Evolutionary conservation across 164 flowering plant genomes (phyloP).

Genomic region (Sedum album): DNA sequence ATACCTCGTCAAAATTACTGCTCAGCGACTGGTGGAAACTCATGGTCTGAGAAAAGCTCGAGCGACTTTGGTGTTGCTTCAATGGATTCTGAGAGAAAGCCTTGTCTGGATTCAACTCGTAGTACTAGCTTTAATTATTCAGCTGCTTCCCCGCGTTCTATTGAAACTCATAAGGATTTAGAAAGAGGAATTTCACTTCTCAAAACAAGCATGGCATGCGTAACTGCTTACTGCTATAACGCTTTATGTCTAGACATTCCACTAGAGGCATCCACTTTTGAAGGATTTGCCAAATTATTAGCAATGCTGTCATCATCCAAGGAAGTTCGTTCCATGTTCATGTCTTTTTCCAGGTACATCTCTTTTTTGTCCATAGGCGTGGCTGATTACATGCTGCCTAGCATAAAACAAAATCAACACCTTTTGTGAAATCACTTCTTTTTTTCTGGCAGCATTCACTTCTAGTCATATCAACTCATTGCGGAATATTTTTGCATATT

Average conservation of each 20-base stretch:
- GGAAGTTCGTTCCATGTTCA: constrained; percentile 66
- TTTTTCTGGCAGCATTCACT: background rate
- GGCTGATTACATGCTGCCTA: background rate
- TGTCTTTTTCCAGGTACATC: constrained; percentile 69
- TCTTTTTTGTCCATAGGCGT: background rate
- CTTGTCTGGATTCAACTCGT: constrained; percentile 50
- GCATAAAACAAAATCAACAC: background rate
- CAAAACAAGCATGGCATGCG: constrained; percentile 94
- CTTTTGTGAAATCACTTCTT: background rate
- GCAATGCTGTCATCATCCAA: constrained; percentile 74
- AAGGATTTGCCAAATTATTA: constrained; percentile 81
- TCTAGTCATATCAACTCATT: background rate
- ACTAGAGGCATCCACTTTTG: constrained; percentile 80
- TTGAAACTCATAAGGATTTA: constrained; percentile 78
- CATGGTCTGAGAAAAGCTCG: constrained; percentile 89
- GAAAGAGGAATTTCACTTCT: constrained; percentile 95
- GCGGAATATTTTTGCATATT: background rate
- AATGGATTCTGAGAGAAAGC: constrained; percentile 73
- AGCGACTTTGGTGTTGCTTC: constrained; percentile 88
- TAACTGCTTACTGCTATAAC: constrained; percentile 80
- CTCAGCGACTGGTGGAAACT: constrained; percentile 63
- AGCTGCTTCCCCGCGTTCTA: constrained; percentile 77
- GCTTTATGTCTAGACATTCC: constrained; percentile 71
- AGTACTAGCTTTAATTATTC: constrained; percentile 68
- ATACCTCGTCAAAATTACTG: constrained; percentile 85